phyloP scores from a whole-genome alignment of 2,329 filamentous ascomycete species.

The Fusarium oligoseptatum region DNA sequence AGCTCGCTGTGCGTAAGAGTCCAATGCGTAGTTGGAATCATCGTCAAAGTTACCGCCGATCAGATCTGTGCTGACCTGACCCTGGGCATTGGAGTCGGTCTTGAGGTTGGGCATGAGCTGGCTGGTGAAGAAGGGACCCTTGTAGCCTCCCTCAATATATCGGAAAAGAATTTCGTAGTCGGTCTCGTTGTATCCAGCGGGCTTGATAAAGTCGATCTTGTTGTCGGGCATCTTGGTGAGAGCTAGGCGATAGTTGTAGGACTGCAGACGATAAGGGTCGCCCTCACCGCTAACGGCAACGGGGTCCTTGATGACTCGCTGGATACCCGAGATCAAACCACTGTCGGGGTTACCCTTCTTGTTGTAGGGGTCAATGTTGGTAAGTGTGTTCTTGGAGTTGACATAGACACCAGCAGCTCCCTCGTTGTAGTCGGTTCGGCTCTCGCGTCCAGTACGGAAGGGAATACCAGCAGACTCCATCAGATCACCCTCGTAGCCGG shows the following conservation, averaged over 20 bases:
- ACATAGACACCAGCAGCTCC: constrained; percentile 29
- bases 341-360: constrained; percentile 22
- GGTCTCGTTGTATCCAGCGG: constrained; percentile 31
- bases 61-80: constrained; percentile 15
- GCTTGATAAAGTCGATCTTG: constrained; percentile 30
- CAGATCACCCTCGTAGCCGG: constrained; percentile 39
- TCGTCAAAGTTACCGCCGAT: constrained; percentile 9
- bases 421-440: constrained; percentile 22
- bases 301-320: constrained; percentile 21
- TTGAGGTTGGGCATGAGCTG: constrained; percentile 24
- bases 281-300: constrained; percentile 11
- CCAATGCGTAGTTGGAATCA: constrained; percentile 9
- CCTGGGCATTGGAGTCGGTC: constrained; percentile 18
- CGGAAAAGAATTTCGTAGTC: constrained; percentile 35
- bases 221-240: constrained; percentile 25
- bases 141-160: constrained; percentile 34
- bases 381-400: constrained; percentile 6
- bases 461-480: constrained; percentile 37
- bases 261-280: constrained; percentile 31
- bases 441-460: constrained; percentile 34
- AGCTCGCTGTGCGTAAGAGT: constrained; percentile 2
- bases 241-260: constrained; percentile 37
- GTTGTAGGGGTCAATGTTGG: constrained; percentile 28
- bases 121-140: constrained; percentile 15
- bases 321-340: constrained; percentile 26